Percentiles rank a stretch among this genome's conserved stretches.
phyloP scores from a whole-genome alignment of 2,329 filamentous ascomycete species.

The Cladosporium sp. region DNA sequence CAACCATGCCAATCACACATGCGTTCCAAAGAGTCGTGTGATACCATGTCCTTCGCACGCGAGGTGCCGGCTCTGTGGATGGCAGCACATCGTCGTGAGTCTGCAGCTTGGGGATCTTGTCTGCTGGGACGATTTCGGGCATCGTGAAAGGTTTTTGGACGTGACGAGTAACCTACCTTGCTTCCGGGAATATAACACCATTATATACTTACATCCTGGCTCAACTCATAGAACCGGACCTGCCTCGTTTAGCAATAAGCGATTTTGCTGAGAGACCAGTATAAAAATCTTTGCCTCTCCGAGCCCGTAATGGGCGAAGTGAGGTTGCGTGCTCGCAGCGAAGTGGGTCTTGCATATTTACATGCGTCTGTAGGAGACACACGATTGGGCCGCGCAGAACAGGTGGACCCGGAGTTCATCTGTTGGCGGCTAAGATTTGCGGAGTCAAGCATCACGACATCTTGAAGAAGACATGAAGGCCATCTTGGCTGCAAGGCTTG shows the following conservation, averaged over 20 bases:
- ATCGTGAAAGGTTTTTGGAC: neutral
- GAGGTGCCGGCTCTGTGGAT: slow-evolving; percentile 13
- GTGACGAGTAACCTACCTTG: neutral
- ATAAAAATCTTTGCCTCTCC: neutral
- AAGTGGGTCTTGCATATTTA: slow-evolving; percentile 12
- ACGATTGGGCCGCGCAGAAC: neutral
- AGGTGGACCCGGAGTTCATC: neutral
- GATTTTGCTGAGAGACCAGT: neutral
- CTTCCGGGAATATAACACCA: neutral
- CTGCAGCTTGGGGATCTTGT: slow-evolving; percentile 3
- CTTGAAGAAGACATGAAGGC: too few species aligned
- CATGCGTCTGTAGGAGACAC: neutral
- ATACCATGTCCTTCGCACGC: slow-evolving; percentile 45
- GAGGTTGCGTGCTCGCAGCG: slow-evolving; percentile 17
- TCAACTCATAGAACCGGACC: neutral
- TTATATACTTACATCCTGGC: slow-evolving; percentile 8
- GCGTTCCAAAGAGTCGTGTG: slow-evolving; percentile 56
- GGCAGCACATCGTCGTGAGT: slow-evolving; percentile 2
- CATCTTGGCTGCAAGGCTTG: neutral
- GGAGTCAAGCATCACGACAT: slow-evolving; percentile 12
- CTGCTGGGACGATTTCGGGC: slow-evolving; percentile 13
- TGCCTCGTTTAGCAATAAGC: neutral
- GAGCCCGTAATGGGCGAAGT: slow-evolving; percentile 11
- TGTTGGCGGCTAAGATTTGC: neutral
- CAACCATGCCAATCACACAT: slow-evolving; percentile 54